Evolutionary conservation across 768 basidiomycete genomes (phyloP).

Genomic region (Panellus pusillus): DNA sequence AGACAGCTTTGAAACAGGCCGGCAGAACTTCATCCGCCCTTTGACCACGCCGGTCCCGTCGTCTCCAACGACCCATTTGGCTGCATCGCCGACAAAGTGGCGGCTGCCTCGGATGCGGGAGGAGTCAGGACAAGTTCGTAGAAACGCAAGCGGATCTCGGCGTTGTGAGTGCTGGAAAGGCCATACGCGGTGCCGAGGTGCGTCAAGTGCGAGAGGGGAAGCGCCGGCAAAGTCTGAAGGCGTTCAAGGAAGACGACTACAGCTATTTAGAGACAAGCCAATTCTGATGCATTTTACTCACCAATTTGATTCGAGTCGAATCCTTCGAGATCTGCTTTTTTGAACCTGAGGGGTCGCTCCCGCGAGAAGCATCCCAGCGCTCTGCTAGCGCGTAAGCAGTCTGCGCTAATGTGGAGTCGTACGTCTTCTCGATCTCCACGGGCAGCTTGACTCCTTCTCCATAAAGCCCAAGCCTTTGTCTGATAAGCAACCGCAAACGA

Average conservation of each 20-base stretch:
- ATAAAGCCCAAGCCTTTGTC: constrained; percentile 72
- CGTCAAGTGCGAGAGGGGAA: constrained; percentile 59
- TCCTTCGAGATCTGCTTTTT: constrained; percentile 52
- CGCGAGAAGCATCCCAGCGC: constrained; percentile 69
- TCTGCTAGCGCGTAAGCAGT: constrained; percentile 71
- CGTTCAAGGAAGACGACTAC: constrained; percentile 84
- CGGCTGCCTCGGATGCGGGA: constrained; percentile 45
- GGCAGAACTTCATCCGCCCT: constrained; percentile 85
- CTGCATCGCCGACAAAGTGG: constrained; percentile 53
- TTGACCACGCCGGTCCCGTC: constrained; percentile 64
- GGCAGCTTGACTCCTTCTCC: constrained; percentile 78
- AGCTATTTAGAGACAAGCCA: neutral
- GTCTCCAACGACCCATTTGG: constrained; percentile 67
- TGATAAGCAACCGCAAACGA: neutral
- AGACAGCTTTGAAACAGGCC: constrained; percentile 63
- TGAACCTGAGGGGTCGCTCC: constrained; percentile 49
- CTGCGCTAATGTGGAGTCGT: constrained; percentile 70
- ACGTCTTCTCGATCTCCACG: constrained; percentile 56
- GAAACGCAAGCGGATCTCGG: constrained; percentile 77
- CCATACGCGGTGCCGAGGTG: constrained; percentile 59
- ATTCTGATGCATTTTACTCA: constrained; percentile 31
- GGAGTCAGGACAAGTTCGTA: constrained; percentile 68
- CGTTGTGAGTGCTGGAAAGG: constrained; percentile 57
- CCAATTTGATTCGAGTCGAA: constrained; percentile 80
- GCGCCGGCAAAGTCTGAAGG: constrained; percentile 58